phyloP scores from a whole-genome alignment of 1,284 basidiomycete genomes.

The Pyrrhoderma noxium region DNA sequence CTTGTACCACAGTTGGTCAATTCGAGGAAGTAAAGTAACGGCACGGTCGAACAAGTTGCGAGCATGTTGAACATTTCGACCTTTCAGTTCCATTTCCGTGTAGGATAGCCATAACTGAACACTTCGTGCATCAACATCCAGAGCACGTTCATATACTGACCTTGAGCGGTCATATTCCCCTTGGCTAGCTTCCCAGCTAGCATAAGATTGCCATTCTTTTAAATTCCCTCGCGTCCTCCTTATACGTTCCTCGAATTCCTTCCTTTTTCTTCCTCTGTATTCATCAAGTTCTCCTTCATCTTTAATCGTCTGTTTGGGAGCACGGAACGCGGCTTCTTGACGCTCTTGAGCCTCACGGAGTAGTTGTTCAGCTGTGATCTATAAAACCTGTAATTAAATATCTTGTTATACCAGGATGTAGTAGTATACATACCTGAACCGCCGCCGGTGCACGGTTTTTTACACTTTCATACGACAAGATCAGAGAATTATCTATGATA shows the following conservation, averaged over 20 bases:
- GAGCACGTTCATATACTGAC: conserved; percentile 92
- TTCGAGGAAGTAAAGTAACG: conserved; percentile 89
- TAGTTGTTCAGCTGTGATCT: conserved; percentile 98
- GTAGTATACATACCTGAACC: conserved; percentile 56
- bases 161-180: conserved; percentile 91
- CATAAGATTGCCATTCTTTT: conserved; percentile 78
- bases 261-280: conserved; percentile 90
- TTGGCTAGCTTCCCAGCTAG: conserved; percentile 92
- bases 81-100: conserved; percentile 97
- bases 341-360: conserved; percentile 96
- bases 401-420: conserved; percentile 1
- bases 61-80: conserved; percentile 93
- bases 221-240: conserved; percentile 85
- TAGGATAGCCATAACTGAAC: conserved; percentile 93
- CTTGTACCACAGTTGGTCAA: conserved; percentile 97
- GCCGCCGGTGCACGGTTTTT: conserved; percentile 93
- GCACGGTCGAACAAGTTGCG: conserved; percentile 96
- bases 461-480: conserved; percentile 44
- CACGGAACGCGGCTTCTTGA: conserved; percentile 85
- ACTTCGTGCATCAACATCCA: conserved; percentile 89
- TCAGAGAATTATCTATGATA: conserved; percentile 10
- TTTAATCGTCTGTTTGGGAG: conserved; percentile 92
- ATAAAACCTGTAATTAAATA: conserved; percentile 19
- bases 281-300: conserved; percentile 97
- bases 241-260: conserved; percentile 95